These are phyloP conservation scores for Kingdonia uniflora DNA, from an alignment of 164 flowering plant species.

Conservation along the genomic window DNA sequence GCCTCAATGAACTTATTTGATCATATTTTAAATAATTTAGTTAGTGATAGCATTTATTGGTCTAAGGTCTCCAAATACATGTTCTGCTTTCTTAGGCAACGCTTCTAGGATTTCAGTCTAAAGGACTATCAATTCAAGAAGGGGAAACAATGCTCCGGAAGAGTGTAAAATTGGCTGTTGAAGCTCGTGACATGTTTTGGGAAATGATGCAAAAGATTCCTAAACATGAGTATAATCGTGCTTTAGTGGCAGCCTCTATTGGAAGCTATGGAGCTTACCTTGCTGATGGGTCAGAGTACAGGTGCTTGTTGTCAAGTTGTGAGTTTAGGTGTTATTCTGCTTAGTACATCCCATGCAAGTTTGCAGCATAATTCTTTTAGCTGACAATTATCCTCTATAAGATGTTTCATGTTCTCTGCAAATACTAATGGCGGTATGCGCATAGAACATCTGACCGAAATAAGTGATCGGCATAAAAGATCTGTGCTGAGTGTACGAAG, in stretches of 20 bases:
- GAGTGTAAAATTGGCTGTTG: slow-evolving; percentile 67
- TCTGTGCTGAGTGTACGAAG: not conserved
- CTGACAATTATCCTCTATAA: not conserved
- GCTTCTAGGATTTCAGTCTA: slow-evolving; percentile 66
- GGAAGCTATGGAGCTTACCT: slow-evolving; percentile 98
- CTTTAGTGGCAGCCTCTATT: slow-evolving; percentile 86
- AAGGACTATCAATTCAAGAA: slow-evolving; percentile 61
- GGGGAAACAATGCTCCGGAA: slow-evolving; percentile 41
- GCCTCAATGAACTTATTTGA: too few relatives aligned
- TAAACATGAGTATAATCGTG: slow-evolving; percentile 32
- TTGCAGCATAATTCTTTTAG: not conserved
- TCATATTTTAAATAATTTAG: too few relatives aligned
- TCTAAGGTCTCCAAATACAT: too few relatives aligned
- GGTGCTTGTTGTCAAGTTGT: slow-evolving; percentile 23
- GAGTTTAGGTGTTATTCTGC: not conserved
- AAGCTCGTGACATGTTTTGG: slow-evolving; percentile 82
- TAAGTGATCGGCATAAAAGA: not conserved
- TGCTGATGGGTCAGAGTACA: slow-evolving; percentile 97
- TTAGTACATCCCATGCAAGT: not conserved
- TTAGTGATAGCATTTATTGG: too few relatives aligned
- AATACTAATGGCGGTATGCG: too few relatives aligned
- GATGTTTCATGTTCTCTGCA: not conserved
- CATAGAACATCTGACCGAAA: too few relatives aligned
- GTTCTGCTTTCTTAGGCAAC: slow-evolving; percentile 47
- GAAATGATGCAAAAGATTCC: slow-evolving; percentile 16